These are phyloP conservation scores for Protea cynaroides DNA, from an alignment of 164 flowering plant genomes.

Conservation along the genomic window DNA sequence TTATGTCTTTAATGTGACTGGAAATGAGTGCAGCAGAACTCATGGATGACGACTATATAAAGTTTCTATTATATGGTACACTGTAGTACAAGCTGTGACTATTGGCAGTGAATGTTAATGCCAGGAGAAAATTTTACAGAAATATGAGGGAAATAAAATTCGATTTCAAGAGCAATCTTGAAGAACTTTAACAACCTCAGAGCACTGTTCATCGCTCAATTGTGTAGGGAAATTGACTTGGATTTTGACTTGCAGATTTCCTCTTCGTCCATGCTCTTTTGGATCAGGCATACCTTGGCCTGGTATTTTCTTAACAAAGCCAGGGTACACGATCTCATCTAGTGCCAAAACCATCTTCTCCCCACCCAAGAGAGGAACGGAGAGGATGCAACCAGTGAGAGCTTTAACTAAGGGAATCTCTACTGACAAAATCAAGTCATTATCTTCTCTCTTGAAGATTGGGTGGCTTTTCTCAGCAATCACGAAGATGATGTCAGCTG, in stretches of 20 bases:
- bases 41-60: too few species aligned
- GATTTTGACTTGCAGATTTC: slow-evolving; percentile 54
- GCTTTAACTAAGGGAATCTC: slow-evolving; percentile 73
- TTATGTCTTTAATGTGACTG: too few species aligned
- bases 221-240: slow-evolving; percentile 42
- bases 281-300: slow-evolving; percentile 77
- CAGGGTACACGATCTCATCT: slow-evolving; percentile 53
- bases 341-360: slow-evolving; percentile 42
- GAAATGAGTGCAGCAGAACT: too few species aligned
- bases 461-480: slow-evolving; percentile 59
- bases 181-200: slow-evolving; percentile 35
- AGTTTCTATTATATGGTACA: too few species aligned
- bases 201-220: slow-evolving; percentile 43
- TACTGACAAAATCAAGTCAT: slow-evolving; percentile 51
- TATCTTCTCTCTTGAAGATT: slow-evolving; percentile 50
- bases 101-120: too few species aligned
- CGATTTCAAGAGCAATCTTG: slow-evolving; percentile 30
- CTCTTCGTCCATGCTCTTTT: slow-evolving; percentile 42
- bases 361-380: slow-evolving; percentile 63
- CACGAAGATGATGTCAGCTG: slow-evolving; percentile 55
- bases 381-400: slow-evolving; percentile 53
- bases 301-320: slow-evolving; percentile 45
- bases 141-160: not conserved
- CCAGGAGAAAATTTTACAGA: too few species aligned
- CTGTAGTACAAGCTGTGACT: too few species aligned